Conservation (phyloP, 345 rosid genomes). For the Camelina laxa region DNA sequence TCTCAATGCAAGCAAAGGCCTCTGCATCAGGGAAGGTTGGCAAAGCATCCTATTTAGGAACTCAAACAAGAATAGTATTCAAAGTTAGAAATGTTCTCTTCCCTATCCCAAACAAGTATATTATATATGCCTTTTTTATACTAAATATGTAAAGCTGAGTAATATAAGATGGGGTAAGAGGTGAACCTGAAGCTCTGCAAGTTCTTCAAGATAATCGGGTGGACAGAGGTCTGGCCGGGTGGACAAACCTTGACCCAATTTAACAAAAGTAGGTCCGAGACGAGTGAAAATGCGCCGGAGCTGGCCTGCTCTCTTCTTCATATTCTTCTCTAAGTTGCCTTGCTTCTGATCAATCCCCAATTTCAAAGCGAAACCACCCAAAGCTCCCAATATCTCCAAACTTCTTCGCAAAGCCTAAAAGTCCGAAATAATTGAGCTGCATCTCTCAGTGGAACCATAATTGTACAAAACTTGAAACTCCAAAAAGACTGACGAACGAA, state of each 20-base stretch:
- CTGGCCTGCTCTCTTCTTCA: constrained; percentile 72
- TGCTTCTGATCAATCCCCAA: constrained; percentile 70
- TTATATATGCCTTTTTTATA: too few species aligned
- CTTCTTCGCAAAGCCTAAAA: constrained; percentile 71
- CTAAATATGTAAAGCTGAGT: neutral
- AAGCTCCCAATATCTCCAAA: constrained; percentile 63
- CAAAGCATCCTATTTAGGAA: constrained; percentile 74
- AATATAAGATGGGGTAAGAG: constrained; percentile 17
- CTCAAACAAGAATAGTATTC: constrained; percentile 12
- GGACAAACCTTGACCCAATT: constrained; percentile 94
- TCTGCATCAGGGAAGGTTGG: constrained; percentile 97
- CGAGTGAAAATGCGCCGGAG: constrained; percentile 74
- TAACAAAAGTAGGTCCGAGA: constrained; percentile 95
- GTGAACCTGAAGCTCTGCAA: constrained; percentile 85
- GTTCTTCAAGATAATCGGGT: constrained; percentile 90
- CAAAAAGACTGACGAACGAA: neutral
- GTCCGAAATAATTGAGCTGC: constrained; percentile 19
- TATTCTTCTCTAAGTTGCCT: constrained; percentile 66
- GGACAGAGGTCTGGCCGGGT: constrained; percentile 98
- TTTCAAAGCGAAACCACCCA: constrained; percentile 74
- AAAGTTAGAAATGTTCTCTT: constrained; percentile 26
- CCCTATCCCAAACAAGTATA: neutral
- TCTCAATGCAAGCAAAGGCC: constrained; percentile 90
- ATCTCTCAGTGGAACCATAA: constrained; percentile 6
- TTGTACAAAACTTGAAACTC: neutral